Evolutionary conservation across 495 filamentous ascomycete genomes (phyloP), one percentile per base, ranked within the genome.

Genomic region (Lichina pygmaea): DNA sequence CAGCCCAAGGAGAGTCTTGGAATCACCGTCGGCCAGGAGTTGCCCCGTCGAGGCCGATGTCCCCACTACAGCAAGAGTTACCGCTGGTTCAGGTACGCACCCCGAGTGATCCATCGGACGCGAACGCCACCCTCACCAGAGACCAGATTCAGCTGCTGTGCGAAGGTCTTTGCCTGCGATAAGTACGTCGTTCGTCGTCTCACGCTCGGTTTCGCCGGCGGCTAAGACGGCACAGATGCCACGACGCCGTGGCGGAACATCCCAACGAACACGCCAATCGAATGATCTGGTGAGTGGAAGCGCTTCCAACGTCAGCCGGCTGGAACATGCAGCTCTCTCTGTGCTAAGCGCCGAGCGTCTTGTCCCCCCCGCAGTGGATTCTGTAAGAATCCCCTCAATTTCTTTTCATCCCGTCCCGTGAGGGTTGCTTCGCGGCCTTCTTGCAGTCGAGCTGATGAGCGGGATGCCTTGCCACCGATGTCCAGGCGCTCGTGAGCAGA

Each of bases 251-350:
- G 10, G 70, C 71, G 48, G 74, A 77, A 36, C 84, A 93, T 57
- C 64, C 67, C 0, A 76, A 79, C 47, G 85, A 92, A 60, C 79
- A 84, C 62, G 85, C 83, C 3, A 81, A 81, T 51, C 62, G 82
- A 38, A 93, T 93, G 85, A 72, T 93, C 17, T 93, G 83, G 66
- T 68, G 62, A 43, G 63, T 51, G 34, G 34, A 6, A 42, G 7
- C 31, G 34, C 24, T 47, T 16, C 33, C 37, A 2, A 48, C 24
- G 8, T 4, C 24, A 46, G 11, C 12, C 3, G 24, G 12, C 2
- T 42, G 2, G 30, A 11, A 42, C 33, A 1, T n/a, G 30, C 41
- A 47, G 42, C 17, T 3, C 24, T n/a, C 2, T 13, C 5, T 24
- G n/a, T 44, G 42, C n/a, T 13, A n/a, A 44, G 2, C 12, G n/a